Percentiles rank a stretch among this genome's conserved stretches.
Evolutionary conservation across 805 yeast species (phyloP).

Genomic region (Yarrowia deformans): DNA sequence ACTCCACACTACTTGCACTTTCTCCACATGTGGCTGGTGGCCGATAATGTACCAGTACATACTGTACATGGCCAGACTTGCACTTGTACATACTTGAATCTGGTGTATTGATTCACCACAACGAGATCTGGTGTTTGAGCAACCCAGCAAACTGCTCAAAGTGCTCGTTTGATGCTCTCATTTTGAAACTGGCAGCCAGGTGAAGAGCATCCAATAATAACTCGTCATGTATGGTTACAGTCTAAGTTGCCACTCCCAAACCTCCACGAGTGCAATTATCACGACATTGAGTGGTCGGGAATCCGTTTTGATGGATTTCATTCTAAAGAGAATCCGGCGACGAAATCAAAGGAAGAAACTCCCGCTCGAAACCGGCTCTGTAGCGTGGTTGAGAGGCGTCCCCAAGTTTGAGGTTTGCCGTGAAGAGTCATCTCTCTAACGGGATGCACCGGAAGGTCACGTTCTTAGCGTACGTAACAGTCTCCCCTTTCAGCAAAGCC

Average conservation of each 20-base stretch:
- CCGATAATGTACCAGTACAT: no score
- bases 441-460: constrained; percentile 28
- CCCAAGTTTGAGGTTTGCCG: background rate
- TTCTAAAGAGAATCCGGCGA: background rate
- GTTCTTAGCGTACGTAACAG: background rate
- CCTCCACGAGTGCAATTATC: background rate
- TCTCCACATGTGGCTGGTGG: no score
- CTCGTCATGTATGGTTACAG: no score
- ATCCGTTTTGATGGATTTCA: background rate
- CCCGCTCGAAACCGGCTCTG: background rate
- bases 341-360: background rate
- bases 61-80: no score
- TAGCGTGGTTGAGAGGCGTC: background rate
- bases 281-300: no score
- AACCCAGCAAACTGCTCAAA: background rate
- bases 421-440: constrained; percentile 11
- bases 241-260: background rate
- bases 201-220: no score
- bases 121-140: no score
- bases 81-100: no score
- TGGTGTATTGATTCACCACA: no score
- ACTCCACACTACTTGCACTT: no score
- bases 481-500: no score
- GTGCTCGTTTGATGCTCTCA: background rate
- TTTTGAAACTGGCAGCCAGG: background rate